Conservation (phyloP, 768 basidiomycete genomes). For the Rhizopogon rudus region DNA sequence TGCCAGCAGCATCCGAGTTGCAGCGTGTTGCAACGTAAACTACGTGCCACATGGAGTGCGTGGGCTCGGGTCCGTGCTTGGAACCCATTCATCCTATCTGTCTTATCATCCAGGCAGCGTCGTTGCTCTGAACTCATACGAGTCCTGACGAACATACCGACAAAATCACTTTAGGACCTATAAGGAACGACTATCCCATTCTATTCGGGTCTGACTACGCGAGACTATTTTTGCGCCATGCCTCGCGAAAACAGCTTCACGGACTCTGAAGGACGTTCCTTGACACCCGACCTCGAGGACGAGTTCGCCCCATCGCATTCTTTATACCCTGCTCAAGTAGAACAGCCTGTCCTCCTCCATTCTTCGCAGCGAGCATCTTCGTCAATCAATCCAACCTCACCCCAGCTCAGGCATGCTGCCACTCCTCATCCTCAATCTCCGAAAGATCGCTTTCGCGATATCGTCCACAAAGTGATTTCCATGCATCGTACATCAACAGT, state of each 20-base stretch:
- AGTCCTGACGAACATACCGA: too few relatives aligned
- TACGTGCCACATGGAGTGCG: too few relatives aligned
- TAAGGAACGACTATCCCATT: too few relatives aligned
- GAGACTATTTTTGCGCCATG: slow-evolving; percentile 28
- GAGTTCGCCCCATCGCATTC: slow-evolving; percentile 4
- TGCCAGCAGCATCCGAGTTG: too few relatives aligned
- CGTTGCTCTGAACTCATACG: too few relatives aligned
- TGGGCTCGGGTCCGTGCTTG: too few relatives aligned
- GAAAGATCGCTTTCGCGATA: slow-evolving; percentile 46
- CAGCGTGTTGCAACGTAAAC: too few relatives aligned
- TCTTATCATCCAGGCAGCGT: too few relatives aligned
- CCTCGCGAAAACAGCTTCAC: slow-evolving; percentile 64
- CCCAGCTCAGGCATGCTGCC: slow-evolving; percentile 10
- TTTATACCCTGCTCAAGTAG: slow-evolving; percentile 14
- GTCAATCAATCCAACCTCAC: not conserved
- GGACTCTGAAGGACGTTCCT: slow-evolving; percentile 60
- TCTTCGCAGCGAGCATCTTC: not conserved
- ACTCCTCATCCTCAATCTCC: slow-evolving; percentile 26
- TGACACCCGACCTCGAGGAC: slow-evolving; percentile 59
- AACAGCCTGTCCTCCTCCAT: slow-evolving; percentile 8
- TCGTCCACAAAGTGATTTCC: slow-evolving; percentile 59
- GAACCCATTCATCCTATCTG: too few relatives aligned
- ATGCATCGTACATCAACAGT: slow-evolving; percentile 49
- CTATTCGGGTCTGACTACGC: too few relatives aligned
- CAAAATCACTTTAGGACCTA: too few relatives aligned